Percentiles rank a stretch among this genome's conserved stretches.
phyloP scores from a whole-genome alignment of 2,329 filamentous ascomycete genomes.

The Xylogone sp. region DNA sequence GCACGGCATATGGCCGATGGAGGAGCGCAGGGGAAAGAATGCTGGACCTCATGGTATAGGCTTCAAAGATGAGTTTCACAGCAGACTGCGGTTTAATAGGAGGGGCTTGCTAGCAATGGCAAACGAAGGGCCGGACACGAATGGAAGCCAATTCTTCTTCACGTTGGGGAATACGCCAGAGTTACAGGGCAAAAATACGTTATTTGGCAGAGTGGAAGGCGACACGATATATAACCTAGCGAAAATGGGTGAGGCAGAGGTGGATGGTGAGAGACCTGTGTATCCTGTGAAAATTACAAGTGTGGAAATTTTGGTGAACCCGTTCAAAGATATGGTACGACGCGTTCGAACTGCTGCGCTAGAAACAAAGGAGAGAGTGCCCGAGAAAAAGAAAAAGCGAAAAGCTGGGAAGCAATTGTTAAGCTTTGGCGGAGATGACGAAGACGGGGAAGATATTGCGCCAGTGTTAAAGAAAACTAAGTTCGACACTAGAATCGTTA shows the following conservation, averaged over 20 bases:
- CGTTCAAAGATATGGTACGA: slow-evolving; percentile 77
- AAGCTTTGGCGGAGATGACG: slow-evolving; percentile 70
- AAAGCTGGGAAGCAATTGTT: slow-evolving; percentile 73
- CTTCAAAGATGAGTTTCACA: slow-evolving; percentile 85
- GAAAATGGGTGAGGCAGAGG: slow-evolving; percentile 86
- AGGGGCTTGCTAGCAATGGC: slow-evolving; percentile 94
- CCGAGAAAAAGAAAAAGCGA: slow-evolving; percentile 61
- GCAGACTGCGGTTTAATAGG: slow-evolving; percentile 86
- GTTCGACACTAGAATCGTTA: slow-evolving; percentile 73
- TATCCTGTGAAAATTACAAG: slow-evolving; percentile 78
- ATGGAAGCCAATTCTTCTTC: slow-evolving; percentile 96
- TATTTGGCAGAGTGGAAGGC: slow-evolving; percentile 88
- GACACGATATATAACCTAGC: slow-evolving; percentile 95
- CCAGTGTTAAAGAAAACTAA: slow-evolving; percentile 71
- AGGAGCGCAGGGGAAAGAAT: slow-evolving; percentile 58
- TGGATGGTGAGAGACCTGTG: slow-evolving; percentile 77
- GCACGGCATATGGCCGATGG: slow-evolving; percentile 47
- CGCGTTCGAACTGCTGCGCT: slow-evolving; percentile 54
- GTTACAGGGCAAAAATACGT: slow-evolving; percentile 82
- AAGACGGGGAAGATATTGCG: slow-evolving; percentile 48
- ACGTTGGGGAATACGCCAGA: slow-evolving; percentile 83
- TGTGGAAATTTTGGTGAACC: slow-evolving; percentile 75
- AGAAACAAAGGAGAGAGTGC: slow-evolving; percentile 38
- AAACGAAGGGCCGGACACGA: slow-evolving; percentile 78
- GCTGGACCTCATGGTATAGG: slow-evolving; percentile 55